phyloP scores from a whole-genome alignment of 441 rosid species.

The Corymbia citriodora region DNA sequence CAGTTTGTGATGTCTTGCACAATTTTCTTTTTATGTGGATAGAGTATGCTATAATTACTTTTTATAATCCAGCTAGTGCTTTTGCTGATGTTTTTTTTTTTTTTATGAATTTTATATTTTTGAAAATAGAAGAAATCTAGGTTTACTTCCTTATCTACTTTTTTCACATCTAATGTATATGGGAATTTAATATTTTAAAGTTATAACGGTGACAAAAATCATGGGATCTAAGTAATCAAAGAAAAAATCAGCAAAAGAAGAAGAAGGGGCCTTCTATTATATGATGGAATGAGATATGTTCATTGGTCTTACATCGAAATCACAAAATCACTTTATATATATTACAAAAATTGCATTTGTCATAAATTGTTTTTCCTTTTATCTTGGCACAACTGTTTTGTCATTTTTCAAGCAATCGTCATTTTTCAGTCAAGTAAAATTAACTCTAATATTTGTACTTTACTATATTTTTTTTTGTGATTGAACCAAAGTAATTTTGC shows the following conservation, averaged over 20 bases:
- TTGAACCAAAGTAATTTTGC: neutral
- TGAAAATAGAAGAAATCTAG: neutral
- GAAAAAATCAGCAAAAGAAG: too few species aligned
- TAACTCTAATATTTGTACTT: too few species aligned
- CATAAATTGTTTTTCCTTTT: too few species aligned
- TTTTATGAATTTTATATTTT: neutral
- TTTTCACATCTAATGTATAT: neutral
- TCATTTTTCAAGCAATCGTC: too few species aligned
- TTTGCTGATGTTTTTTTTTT: neutral
- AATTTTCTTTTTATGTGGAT: neutral
- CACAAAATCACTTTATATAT: neutral
- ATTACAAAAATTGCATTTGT: too few species aligned
- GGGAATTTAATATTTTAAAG: neutral
- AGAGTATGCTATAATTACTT: neutral
- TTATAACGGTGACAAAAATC: neutral
- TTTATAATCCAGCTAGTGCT: neutral
- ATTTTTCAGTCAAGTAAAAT: too few species aligned
- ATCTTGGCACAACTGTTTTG: too few species aligned
- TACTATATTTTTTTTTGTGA: neutral
- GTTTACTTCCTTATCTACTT: neutral
- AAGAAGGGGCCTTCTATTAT: neutral
- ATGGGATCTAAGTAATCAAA: neutral
- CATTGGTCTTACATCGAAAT: neutral
- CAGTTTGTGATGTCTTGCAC: neutral
- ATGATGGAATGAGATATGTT: neutral